Base-by-base conservation (phyloP, 2,329 filamentous ascomycete species). In the Bipolaris zeicola region DNA sequence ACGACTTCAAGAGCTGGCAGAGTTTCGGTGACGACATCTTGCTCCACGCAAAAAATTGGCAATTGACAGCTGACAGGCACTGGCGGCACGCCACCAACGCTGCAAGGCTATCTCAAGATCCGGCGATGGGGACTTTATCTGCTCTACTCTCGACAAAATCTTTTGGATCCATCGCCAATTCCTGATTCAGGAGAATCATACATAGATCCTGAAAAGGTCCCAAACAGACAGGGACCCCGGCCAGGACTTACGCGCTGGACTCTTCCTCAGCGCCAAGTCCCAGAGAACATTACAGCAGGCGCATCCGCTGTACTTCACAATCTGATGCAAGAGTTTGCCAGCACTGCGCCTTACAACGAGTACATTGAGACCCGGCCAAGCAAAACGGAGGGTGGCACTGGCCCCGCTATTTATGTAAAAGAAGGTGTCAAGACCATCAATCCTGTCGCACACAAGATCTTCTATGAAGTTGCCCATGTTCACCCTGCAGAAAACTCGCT, bases 401-500 rank as follows among this genome's bases (percentile, higher is more conserved):
- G 70, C 3, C 52, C 61, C 11, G 71, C 70, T 7, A 69, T 73
- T 8, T 73, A 72, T 55, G 66, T 72, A 1, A 66, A 67, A 4
- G 57, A 62, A 37, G 57, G 65, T 7, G 60, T 71, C 18, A 55
- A 58, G 8, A 67, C 61, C 3, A 69, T 69, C 41, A 72, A 73
- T 34, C 68, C 70, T 0, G 56, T 53, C 1, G 68, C 68, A n/a
- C 61, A 66, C 37, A 72, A 68, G 34, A 72, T 72, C 33, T 70
- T 70, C 53, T 72, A 68, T 44, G 71, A 73, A 49, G 46, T 73
- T 1, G 71, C 70, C 16, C 92, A 96, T 72, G 85, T 92, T 11
- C 92, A 96, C 76, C 85, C 87, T 52, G 87, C 83, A 18, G 91
- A 95, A 60, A 85, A 88, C 63, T 89, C 87, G 11, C 80, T 94